Percentiles rank a stretch among this genome's conserved stretches.
Conservation (phyloP, 2,329 filamentous ascomycete species). For the Graphium sp. region DNA sequence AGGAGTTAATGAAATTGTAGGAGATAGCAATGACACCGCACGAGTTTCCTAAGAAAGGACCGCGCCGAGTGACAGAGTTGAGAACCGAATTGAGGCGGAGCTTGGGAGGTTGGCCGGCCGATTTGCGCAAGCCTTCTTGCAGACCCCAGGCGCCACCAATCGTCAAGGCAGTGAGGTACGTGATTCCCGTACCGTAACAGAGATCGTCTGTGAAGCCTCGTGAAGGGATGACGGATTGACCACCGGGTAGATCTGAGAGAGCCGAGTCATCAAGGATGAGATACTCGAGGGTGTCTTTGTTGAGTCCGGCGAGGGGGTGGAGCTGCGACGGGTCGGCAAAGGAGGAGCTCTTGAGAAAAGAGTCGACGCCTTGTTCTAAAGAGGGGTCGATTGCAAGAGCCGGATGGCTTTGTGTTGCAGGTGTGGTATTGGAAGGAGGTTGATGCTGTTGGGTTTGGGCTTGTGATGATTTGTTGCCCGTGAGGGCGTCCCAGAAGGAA, state of each 20-base stretch:
- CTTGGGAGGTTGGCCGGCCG: constrained; percentile 66
- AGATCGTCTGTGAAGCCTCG: constrained; percentile 96
- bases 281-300: constrained; percentile 89
- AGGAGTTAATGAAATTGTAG: constrained; percentile 87
- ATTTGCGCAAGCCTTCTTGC: constrained; percentile 71
- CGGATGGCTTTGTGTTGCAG: constrained; percentile 32
- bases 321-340: constrained; percentile 77
- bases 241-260: constrained; percentile 71
- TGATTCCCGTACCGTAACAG: constrained; percentile 91
- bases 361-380: constrained; percentile 63
- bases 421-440: constrained; percentile 25
- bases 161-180: constrained; percentile 75
- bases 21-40: constrained; percentile 90
- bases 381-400: constrained; percentile 52
- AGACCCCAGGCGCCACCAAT: constrained; percentile 86
- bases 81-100: constrained; percentile 85
- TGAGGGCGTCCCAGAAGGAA: constrained; percentile 43
- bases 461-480: constrained; percentile 28
- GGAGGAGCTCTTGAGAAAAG: constrained; percentile 62
- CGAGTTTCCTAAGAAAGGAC: constrained; percentile 90
- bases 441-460: constrained; percentile 11
- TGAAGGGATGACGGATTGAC: constrained; percentile 77
- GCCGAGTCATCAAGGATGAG: constrained; percentile 83
- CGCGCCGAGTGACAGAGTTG: constrained; percentile 83
- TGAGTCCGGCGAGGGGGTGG: constrained; percentile 84